These are phyloP conservation scores for Yamadazyma buinensis DNA, from an alignment of 1,139 yeast genomes.

Conservation along the genomic window DNA sequence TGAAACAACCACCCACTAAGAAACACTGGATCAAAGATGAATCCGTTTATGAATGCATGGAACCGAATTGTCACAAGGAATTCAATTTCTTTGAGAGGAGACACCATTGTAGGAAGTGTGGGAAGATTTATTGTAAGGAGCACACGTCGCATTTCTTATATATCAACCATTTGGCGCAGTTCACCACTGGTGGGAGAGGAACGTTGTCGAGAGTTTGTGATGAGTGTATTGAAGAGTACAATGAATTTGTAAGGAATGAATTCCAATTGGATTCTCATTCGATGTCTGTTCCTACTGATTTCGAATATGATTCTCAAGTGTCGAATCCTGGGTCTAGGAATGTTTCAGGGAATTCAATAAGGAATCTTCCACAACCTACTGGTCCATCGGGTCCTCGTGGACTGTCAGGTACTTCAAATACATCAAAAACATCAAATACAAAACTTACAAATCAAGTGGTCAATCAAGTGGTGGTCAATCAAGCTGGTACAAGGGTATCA, in stretches of 20 bases:
- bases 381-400: background rate
- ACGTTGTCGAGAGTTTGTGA: conserved; percentile 77
- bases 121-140: conserved; percentile 82
- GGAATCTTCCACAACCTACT: background rate
- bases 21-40: conserved; percentile 81
- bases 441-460: background rate
- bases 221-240: conserved; percentile 67
- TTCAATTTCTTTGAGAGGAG: conserved; percentile 79
- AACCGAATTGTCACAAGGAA: conserved; percentile 51
- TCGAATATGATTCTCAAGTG: background rate
- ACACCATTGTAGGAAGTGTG: conserved; percentile 94
- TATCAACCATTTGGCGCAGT: conserved; percentile 67
- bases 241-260: conserved; percentile 42
- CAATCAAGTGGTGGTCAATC: no score
- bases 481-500: background rate
- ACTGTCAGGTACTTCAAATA: background rate
- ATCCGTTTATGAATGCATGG: conserved; percentile 58
- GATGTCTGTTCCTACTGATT: background rate
- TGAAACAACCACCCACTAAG: conserved; percentile 51
- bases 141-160: conserved; percentile 53
- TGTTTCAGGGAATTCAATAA: background rate
- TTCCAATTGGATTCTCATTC: conserved; percentile 14
- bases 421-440: background rate
- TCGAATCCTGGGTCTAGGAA: background rate
- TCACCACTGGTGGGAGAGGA: conserved; percentile 74